Base-by-base conservation (phyloP, 1,284 basidiomycete genomes). In the Ceratobasidium sp. region DNA sequence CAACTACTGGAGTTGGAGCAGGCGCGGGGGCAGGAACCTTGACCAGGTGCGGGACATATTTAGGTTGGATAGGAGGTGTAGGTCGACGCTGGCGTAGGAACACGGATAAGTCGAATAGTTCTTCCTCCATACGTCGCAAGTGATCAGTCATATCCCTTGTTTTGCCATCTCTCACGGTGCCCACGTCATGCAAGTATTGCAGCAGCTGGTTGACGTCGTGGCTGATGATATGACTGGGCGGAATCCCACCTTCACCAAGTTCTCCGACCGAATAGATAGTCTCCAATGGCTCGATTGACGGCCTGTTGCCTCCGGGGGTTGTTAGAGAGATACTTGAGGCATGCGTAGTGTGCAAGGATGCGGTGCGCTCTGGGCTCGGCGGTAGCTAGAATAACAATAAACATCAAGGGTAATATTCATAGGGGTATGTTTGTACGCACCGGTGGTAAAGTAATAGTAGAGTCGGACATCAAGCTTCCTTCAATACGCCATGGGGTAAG, bases 141-240 rank as follows among this genome's bases (percentile, higher is more conserved):
- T 88, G 87, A 43, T 85, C 75, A n/a, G n/a, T n/a, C n/a, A n/a
- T n/a, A n/a, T n/a, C n/a, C n/a, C n/a, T n/a, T n/a, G n/a, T n/a
- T n/a, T 93, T 90, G 1, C 84, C 82, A 0, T 86, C 87, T 69
- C 89, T 81, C 18, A 82, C 80, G 45, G 84, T 82, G 76, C 92
- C 86, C 41, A 89, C 81, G 9, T 86, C 84, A 34, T 88, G 84
- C n/a, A 93, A 79, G 73, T 89, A 86, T 9, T 89, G 85, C 26
- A 89, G 83, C 14, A 93, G 79, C 8, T 85, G 82, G 75, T 89
- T 87, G 26, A 93, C 83, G 76, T 92, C 91, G n/a, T 86, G 83
- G 3, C 84, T 85, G 60, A 90, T 78, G 72, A 83, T 86, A 78
- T 79, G 84, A 76, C 79, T 82, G 75, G 78, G 77, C 76, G 72